These are phyloP conservation scores for Acmispon strigosus DNA, from an alignment of 306 rosid genomes.

Conservation along the genomic window DNA sequence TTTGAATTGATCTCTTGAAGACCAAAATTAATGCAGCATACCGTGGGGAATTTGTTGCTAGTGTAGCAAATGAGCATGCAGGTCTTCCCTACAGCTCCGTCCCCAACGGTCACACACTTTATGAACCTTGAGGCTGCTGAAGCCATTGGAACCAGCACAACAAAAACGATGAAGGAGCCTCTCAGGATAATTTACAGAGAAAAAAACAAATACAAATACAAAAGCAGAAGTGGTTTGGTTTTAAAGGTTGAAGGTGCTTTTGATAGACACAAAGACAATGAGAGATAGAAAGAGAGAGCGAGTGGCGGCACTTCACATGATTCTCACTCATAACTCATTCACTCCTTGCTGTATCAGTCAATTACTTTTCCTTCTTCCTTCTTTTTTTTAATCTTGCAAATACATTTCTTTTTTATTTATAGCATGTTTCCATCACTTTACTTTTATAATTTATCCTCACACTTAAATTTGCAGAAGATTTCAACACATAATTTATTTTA, in stretches of 20 bases:
- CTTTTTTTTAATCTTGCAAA: too few relatives aligned
- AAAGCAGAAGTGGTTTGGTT: constrained; percentile 21
- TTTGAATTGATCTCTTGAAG: constrained; percentile 23
- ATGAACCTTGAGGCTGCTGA: constrained; percentile 77
- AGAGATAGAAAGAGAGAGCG: constrained; percentile 19
- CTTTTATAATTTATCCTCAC: too few relatives aligned
- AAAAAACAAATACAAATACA: background rate
- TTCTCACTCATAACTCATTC: constrained; percentile 64
- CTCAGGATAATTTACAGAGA: background rate
- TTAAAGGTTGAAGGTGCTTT: constrained; percentile 33
- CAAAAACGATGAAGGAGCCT: background rate
- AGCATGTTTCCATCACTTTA: too few relatives aligned
- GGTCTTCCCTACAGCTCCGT: constrained; percentile 94
- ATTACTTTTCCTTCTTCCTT: background rate
- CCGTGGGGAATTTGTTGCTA: constrained; percentile 87
- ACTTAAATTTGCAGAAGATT: too few relatives aligned
- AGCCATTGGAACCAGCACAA: constrained; percentile 51
- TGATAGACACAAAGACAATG: constrained; percentile 33
- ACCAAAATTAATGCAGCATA: background rate
- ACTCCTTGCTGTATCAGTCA: constrained; percentile 6
- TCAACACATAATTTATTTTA: too few relatives aligned
- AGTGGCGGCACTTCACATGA: constrained; percentile 66
- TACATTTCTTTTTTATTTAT: too few relatives aligned
- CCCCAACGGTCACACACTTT: constrained; percentile 91
- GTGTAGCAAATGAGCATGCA: constrained; percentile 97